Percentiles rank a stretch among this genome's conserved stretches.
These are phyloP conservation scores for Aspergillus costaricaensis DNA, from an alignment of 2,329 filamentous ascomycete genomes.

Conservation along the genomic window DNA sequence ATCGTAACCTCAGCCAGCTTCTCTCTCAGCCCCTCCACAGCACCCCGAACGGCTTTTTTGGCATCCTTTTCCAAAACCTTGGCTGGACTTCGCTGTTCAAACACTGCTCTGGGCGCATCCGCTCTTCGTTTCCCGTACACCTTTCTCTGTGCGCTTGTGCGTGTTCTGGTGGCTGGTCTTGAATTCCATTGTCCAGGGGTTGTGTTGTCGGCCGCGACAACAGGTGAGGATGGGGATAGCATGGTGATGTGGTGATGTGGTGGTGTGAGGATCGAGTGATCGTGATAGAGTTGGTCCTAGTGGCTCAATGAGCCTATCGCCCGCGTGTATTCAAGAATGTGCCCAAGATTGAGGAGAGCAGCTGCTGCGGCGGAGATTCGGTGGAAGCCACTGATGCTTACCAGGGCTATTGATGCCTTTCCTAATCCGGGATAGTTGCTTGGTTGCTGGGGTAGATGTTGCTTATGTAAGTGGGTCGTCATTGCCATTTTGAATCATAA, in stretches of 20 bases:
- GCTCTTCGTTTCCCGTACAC: constrained; percentile 40
- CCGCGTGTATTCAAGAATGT: background rate
- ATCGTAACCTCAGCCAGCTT: constrained; percentile 34
- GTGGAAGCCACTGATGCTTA: constrained; percentile 1
- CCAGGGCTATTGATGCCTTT: constrained; percentile 31
- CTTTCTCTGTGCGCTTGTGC: constrained; percentile 28
- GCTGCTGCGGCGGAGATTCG: background rate
- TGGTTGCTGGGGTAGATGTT: constrained; percentile 28
- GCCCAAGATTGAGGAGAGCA: background rate
- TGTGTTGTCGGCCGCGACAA: constrained; percentile 18
- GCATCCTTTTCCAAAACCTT: constrained; percentile 14
- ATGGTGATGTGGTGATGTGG: constrained; percentile 15
- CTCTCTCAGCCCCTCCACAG: constrained; percentile 26
- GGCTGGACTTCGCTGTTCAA: constrained; percentile 34
- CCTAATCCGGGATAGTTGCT: constrained; percentile 27
- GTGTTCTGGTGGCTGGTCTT: constrained; percentile 28
- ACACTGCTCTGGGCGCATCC: constrained; percentile 39
- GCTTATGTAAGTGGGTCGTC: constrained; percentile 10
- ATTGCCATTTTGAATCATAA: background rate
- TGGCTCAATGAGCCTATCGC: background rate
- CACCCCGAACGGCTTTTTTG: constrained; percentile 10
- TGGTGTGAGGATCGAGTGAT: background rate
- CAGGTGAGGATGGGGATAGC: constrained; percentile 17
- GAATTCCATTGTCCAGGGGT: constrained; percentile 22
- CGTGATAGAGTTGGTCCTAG: background rate